Evolutionary conservation across 192 early-diverging fungal species (phyloP).

Genomic region (Backusella luteola): DNA sequence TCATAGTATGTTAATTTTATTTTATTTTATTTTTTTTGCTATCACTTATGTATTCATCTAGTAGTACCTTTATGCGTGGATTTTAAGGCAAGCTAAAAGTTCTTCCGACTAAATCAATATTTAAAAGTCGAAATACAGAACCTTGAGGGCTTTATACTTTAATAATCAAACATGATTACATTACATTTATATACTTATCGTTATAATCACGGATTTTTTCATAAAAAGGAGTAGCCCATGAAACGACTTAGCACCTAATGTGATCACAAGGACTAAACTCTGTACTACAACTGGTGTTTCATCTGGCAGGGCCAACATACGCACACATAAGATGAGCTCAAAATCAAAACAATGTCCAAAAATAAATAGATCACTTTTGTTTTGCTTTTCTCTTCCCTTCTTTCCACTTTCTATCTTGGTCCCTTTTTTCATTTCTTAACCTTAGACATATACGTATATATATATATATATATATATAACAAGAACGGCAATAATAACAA

Average conservation of each 20-base stretch:
- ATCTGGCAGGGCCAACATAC: background rate
- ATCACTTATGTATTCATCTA: background rate
- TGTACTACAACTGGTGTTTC: background rate
- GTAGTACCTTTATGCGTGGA: background rate
- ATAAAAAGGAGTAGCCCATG: slow-evolving; percentile 1
- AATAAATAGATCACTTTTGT: background rate
- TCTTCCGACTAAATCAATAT: background rate
- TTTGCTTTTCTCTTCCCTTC: background rate
- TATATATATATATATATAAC: background rate
- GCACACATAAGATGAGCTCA: slow-evolving; percentile 3
- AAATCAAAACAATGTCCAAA: slow-evolving; percentile 8
- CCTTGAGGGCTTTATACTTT: background rate
- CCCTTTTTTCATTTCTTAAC: background rate
- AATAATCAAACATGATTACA: background rate
- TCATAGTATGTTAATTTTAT: background rate
- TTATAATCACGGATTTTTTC: background rate
- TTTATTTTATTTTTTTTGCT: background rate
- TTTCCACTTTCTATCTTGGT: background rate
- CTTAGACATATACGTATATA: background rate
- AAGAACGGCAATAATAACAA: background rate
- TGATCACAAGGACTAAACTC: background rate
- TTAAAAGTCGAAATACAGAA: background rate
- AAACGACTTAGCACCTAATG: background rate
- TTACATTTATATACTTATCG: background rate
- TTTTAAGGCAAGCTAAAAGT: background rate